phyloP scores from a whole-genome alignment of 768 basidiomycete genomes.

The Clavaria fumosa region DNA sequence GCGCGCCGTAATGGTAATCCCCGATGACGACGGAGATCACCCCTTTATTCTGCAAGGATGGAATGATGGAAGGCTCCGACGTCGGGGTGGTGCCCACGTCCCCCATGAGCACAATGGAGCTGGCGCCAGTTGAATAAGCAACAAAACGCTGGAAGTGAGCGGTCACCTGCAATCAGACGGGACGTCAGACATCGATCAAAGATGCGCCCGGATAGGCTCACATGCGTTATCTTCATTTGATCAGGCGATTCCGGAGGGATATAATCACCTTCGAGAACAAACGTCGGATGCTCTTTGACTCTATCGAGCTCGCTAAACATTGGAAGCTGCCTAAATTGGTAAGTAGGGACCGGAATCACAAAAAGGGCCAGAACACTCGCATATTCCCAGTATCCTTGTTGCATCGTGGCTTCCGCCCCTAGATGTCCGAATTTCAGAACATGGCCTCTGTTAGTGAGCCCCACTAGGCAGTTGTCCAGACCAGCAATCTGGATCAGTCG shows the following conservation, averaged over 20 bases:
- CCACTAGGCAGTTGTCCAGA: conserved; percentile 57
- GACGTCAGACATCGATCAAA: conserved; percentile 8
- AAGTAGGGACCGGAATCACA: conserved; percentile 3
- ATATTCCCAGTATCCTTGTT: conserved; percentile 49
- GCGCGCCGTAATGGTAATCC: conserved; percentile 83
- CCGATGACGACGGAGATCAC: conserved; percentile 84
- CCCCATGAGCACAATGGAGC: conserved; percentile 66
- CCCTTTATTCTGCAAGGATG: conserved; percentile 55
- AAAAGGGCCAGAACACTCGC: conserved; percentile 25
- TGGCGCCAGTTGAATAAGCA: conserved; percentile 57
- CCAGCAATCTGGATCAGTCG: conserved; percentile 71
- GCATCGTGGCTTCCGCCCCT: conserved; percentile 23
- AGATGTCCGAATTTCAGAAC: conserved; percentile 49
- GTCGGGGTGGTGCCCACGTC: conserved; percentile 28
- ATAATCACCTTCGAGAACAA: conserved; percentile 20
- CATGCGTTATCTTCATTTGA: conserved; percentile 61
- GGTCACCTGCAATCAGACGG: conserved; percentile 42
- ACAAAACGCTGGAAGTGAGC: conserved; percentile 75
- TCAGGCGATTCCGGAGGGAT: conserved; percentile 20
- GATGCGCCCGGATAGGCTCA: conserved; percentile 22
- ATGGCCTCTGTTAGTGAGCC: conserved; percentile 66
- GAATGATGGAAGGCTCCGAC: conserved; percentile 44
- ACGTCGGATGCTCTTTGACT: conserved; percentile 31
- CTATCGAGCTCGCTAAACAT: conserved; percentile 50
- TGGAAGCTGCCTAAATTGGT: conserved; percentile 36